Conservation (phyloP, 1,284 basidiomycete species). For the Meira miltonrushii region DNA sequence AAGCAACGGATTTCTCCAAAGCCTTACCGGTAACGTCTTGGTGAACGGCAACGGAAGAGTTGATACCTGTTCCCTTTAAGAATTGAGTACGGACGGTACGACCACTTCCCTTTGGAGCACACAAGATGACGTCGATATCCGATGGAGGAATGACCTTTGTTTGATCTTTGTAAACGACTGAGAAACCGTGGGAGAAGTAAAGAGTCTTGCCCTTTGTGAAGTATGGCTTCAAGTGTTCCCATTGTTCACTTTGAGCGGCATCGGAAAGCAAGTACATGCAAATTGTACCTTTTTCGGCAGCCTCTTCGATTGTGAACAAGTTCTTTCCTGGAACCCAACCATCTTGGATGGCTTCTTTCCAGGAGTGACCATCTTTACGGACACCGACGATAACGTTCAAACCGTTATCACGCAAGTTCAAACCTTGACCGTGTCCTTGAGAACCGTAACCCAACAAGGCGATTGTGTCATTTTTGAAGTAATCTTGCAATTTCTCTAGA, state of each 20-base stretch:
- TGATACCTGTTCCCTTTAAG: constrained; percentile 98
- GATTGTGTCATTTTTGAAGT: constrained; percentile 97
- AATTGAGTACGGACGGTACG: constrained; percentile 98
- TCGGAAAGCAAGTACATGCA: constrained; percentile 99
- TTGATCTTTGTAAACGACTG: constrained; percentile 95
- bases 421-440: constrained; percentile 87
- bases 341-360: constrained; percentile 92
- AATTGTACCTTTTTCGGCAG: constrained; percentile 90
- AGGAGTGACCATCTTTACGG: constrained; percentile 89
- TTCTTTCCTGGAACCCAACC: constrained; percentile 98
- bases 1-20: constrained; percentile 90
- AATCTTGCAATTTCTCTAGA: constrained; percentile 87
- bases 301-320: constrained; percentile 96
- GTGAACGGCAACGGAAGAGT: constrained; percentile 79
- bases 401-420: constrained; percentile 86
- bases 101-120: constrained; percentile 97
- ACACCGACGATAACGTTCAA: constrained; percentile 98
- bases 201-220: constrained; percentile 99
- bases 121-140: constrained; percentile 97
- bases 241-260: constrained; percentile 93
- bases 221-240: constrained; percentile 73
- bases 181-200: constrained; percentile 99
- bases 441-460: constrained; percentile 91
- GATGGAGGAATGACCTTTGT: constrained; percentile 85
- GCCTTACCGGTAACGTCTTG: constrained; percentile 94